Evolutionary conservation across 768 basidiomycete genomes (phyloP), one percentile per base, ranked within the genome.

Genomic region (Mycena floridula): DNA sequence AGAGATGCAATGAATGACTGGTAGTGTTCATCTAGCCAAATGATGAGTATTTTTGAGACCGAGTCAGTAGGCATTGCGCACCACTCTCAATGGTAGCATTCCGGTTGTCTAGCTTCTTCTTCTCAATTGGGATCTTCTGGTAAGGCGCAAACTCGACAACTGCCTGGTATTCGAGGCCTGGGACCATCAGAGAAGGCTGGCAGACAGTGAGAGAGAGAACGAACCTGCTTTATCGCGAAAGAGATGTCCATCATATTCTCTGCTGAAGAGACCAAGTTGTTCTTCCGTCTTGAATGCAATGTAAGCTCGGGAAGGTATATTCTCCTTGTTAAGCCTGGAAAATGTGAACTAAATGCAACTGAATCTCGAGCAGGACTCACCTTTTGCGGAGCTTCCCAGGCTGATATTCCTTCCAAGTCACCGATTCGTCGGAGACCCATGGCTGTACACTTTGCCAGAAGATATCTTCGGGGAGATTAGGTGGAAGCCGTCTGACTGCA

Each of bases 111-210:
- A 61, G 59, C 64, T 95, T 97, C 65, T 67, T 70, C 61, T 81
- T 82, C 62, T 85, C 81, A 0, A 74, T 57, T 0, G 93, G 89
- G 9, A 85, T 64, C 58, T 92, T 96, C 61, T 92, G 93, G 50
- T 85, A 89, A 4, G 93, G 91, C 0, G 96, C 88, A 56, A 88
- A 97, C 63, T 99, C 95, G 6, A 99, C 92, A 4, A 96, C 71
- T 1, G 89, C 93, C 40, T 84, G 74, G 2, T 81, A 89, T 59
- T 95, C 90, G 54, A 84, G 85, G 13, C 95, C 95, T 95, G 52
- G n/a, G 2, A n/a, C 7, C 18, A 37, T 44, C 24, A 43, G 25
- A 32, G 43, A 40, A n/a, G 24, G 18, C n/a, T n/a, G n/a, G 37
- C 41, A 18, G 18, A 26, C 5, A 20, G 13, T 7, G 15, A 12